phyloP scores from a whole-genome alignment of 2,329 filamentous ascomycete species.

The Cytospora piceae region DNA sequence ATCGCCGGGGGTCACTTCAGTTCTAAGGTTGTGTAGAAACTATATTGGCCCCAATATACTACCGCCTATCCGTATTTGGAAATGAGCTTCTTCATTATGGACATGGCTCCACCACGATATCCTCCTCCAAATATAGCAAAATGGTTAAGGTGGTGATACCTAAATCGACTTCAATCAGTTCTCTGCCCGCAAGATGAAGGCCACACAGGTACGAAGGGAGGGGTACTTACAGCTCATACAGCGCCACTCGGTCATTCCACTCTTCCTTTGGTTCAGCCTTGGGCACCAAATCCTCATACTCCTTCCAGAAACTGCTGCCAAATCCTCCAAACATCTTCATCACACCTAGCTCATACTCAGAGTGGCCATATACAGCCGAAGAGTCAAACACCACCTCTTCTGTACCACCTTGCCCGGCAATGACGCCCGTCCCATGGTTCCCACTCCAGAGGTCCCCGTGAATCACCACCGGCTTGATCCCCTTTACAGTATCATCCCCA shows the following conservation, averaged over 20 bases:
- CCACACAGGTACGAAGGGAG: conserved; percentile 7
- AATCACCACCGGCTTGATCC: conserved; percentile 75
- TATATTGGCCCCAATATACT: not conserved
- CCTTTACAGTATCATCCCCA: conserved; percentile 65
- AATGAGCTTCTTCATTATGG: conserved; percentile 76
- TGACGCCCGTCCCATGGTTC: conserved; percentile 71
- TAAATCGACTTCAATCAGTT: conserved; percentile 41
- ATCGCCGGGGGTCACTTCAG: not conserved
- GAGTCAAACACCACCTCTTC: conserved; percentile 86
- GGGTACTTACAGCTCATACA: conserved; percentile 78
- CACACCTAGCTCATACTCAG: conserved; percentile 88
- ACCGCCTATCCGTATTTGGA: conserved; percentile 66
- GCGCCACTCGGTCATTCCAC: conserved; percentile 77
- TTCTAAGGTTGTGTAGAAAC: not conserved
- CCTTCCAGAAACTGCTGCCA: conserved; percentile 68
- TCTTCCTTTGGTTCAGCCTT: conserved; percentile 81
- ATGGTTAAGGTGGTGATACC: conserved; percentile 91
- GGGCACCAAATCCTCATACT: conserved; percentile 76
- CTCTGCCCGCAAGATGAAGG: not conserved
- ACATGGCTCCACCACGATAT: conserved; percentile 75
- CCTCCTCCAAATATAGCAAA: conserved; percentile 81
- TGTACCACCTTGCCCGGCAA: conserved; percentile 54
- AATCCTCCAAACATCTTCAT: conserved; percentile 98
- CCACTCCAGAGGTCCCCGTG: conserved; percentile 96
- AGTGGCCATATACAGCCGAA: conserved; percentile 80